Evolutionary conservation across 805 yeast species (phyloP).

Genomic region (Candida qinlingensis): DNA sequence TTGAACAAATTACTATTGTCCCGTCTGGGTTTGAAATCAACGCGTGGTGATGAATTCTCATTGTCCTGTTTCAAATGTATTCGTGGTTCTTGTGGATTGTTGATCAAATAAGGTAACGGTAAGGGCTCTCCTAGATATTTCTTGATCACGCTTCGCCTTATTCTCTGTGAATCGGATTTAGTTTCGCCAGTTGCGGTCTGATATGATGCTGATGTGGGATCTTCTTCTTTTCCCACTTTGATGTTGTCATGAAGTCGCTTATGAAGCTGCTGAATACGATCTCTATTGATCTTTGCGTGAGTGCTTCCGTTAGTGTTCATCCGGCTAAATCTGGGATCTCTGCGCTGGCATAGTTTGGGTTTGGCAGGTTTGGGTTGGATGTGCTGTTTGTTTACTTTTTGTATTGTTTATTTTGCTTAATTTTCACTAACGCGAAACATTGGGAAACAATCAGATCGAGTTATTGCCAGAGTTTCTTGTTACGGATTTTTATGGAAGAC

Average conservation of each 20-base stretch:
- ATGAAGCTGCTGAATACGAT: neutral
- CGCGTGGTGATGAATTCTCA: neutral
- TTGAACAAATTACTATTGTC: neutral
- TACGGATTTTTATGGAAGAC: no score
- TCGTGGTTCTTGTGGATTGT: neutral
- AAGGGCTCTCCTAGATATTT: conserved; percentile 32
- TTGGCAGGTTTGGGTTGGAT: neutral
- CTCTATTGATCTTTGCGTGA: neutral
- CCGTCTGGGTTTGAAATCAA: neutral
- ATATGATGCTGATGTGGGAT: neutral
- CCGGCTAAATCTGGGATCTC: neutral
- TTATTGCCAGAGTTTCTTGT: no score
- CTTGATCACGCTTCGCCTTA: conserved; percentile 3
- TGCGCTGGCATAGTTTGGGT: neutral
- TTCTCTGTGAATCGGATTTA: neutral
- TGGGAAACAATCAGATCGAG: no score
- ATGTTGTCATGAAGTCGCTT: conserved; percentile 2
- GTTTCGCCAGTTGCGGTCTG: neutral
- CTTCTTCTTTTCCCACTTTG: neutral
- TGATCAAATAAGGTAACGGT: conserved; percentile 31
- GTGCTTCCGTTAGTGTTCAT: neutral
- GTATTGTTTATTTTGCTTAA: neutral
- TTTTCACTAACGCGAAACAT: neutral
- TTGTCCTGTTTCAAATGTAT: no score
- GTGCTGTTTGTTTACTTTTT: neutral